These are phyloP conservation scores for Paraleonurus japonicus DNA, from an alignment of 257 asterid genomes.

Conservation along the genomic window DNA sequence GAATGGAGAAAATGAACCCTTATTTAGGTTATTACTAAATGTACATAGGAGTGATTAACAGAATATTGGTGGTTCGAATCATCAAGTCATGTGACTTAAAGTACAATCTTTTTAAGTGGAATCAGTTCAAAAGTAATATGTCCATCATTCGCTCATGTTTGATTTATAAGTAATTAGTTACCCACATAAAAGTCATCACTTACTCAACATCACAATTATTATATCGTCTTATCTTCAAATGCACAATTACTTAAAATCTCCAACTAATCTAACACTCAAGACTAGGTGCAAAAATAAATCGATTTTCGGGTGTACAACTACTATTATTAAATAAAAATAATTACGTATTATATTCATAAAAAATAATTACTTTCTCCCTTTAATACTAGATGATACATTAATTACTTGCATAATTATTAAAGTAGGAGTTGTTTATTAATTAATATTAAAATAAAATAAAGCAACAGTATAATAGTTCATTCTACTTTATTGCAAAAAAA, in stretches of 20 bases:
- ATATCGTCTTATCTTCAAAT: constrained; percentile 14
- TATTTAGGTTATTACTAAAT: constrained; percentile 13
- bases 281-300: background rate
- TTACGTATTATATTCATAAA: too few relatives aligned
- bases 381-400: too few relatives aligned
- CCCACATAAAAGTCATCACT: constrained; percentile 23
- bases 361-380: too few relatives aligned
- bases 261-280: background rate
- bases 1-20: background rate
- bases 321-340: too few relatives aligned
- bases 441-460: too few relatives aligned
- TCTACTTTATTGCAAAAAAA: too few relatives aligned
- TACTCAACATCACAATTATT: constrained; percentile 8
- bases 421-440: too few relatives aligned
- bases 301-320: too few relatives aligned
- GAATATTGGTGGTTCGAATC: constrained; percentile 35
- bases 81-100: constrained; percentile 38
- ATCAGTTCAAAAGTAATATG: constrained; percentile 32
- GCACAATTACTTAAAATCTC: background rate
- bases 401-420: too few relatives aligned
- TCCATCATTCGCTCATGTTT: constrained; percentile 39
- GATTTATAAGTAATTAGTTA: constrained; percentile 24
- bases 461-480: too few relatives aligned
- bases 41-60: constrained; percentile 24
- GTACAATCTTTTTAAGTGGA: constrained; percentile 30